Base-by-base conservation (phyloP, 1,139 yeast genomes). In the Hemisphaericaspora lyxosophila region DNA sequence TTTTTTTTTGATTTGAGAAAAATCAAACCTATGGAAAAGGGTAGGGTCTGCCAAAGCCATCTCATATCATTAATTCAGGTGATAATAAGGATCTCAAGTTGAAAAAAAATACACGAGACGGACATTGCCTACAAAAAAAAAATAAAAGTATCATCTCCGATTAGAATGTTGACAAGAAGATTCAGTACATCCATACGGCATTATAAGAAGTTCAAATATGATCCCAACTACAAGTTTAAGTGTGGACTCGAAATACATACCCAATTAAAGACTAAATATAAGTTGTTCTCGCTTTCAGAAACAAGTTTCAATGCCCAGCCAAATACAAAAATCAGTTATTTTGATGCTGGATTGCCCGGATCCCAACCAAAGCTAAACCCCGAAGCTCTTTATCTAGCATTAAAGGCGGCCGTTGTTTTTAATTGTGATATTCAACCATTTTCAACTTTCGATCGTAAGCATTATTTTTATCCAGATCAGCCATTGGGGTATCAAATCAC, bases 401-500 rank as follows among this genome's bases (percentile, higher is more conserved):
- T 88, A 30, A 79, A 78, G 48, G 79, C 95, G 0, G 90, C 95
- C 0, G 64, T 77, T 2, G 88, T 95, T 0, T 62, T 90, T 36
- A 71, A 82, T 33, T 78, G 90, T 45, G 59, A 70, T 0, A 73
- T 92, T 14, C 78, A 79, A 43, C 47, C 61, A 0, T 49, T 57
- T 8, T 84, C 92, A 0, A 67, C 82, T 2, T 92, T 92, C 58
- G 99, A 92, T 56, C 68, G 99, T 46, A 92, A 92, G 58, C 99
- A 92, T 59, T 92, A 92, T 59, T 90, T 92, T 59, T 92, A 92
- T 57, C 94, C 94, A 1, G 99, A 92, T 59, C 97, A 92, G 59
- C 98, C 98, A 0, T 65, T 86, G 38, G 99, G 99, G 0, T 92
- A 89, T 59, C 99, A 92, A 57, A 83, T 92, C 40, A 92, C 99